Base-by-base conservation (phyloP, 2,329 filamentous ascomycete genomes). In the Fusarium goolgardi region DNA sequence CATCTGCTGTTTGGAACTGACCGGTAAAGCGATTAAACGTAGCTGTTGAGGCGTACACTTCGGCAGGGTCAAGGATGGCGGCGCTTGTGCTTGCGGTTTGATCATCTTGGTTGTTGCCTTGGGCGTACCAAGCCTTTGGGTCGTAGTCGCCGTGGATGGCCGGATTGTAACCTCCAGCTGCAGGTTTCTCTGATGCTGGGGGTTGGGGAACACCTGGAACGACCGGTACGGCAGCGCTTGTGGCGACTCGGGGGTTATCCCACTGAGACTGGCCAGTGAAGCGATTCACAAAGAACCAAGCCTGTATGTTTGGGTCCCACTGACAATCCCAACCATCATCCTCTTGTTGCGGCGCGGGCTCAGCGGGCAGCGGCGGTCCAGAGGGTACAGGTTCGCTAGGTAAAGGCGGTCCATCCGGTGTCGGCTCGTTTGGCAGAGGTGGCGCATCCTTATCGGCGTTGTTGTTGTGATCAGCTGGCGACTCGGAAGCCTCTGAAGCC, bases 111-210 rank as follows among this genome's bases (percentile, higher is more conserved):
- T 84, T 77, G 45, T 31, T 52, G 8, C 83, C 81, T 75, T 92
- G 86, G 13, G 96, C 95, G 77, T 99, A 99, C 82, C 94, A 92
- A n/a, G 96, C 95, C 63, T 90, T 96, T 6, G 94, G 94, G 75
- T 99, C 96, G 82, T 97, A 99, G 81, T 94, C 91, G 72, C 96
- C 96, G 78, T 99, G 96, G 45, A 99, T 95, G 25, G 93, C 92
- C 2, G 96, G 96, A 76, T 98, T 97, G 81, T 99, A 99, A 64
- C 95, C 94, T 60, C 90, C 90, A 7, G 85, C 86, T 23, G 86
- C 81, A 45, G 71, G 81, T 53, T 58, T 77, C 63, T 80, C 78
- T 59, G 77, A 76, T 55, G 75, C 68, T 8, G 78, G 79, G 7
- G 73, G 74, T 34, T 70, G 79, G 71, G 71, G 78, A 18, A 59